These are phyloP conservation scores for Tephrocybe sp. DNA, from an alignment of 768 basidiomycete species.

Conservation along the genomic window DNA sequence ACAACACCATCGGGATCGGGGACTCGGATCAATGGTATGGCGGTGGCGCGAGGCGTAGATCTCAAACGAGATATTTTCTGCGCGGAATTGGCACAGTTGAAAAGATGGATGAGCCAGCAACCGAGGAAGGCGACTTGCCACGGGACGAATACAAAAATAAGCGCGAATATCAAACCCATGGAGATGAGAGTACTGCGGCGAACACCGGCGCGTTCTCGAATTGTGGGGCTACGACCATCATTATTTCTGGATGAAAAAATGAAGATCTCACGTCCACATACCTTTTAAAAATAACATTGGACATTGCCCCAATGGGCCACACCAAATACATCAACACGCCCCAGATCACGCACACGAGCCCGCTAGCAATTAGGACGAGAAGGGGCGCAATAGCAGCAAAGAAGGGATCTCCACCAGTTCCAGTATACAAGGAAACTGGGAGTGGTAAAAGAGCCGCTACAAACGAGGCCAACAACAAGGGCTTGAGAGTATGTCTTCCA, in stretches of 20 bases:
- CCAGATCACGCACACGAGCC: constrained; percentile 64
- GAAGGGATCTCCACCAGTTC: constrained; percentile 48
- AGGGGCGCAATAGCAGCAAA: constrained; percentile 54
- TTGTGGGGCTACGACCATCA: constrained; percentile 1
- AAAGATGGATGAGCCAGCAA: constrained; percentile 75
- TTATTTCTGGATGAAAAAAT: background rate
- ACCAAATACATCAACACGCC: constrained; percentile 46
- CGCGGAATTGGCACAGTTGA: constrained; percentile 51
- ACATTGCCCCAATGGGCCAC: constrained; percentile 38
- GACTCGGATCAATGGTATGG: constrained; percentile 21
- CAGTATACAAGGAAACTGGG: constrained; percentile 53
- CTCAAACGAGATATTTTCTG: constrained; percentile 14
- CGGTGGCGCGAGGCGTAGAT: constrained; percentile 12
- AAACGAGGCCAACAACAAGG: constrained; percentile 41
- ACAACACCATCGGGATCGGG: constrained; percentile 11
- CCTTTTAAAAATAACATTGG: constrained; percentile 31
- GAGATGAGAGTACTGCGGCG: constrained; percentile 53
- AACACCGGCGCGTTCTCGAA: constrained; percentile 33
- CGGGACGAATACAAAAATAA: constrained; percentile 79
- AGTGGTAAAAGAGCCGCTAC: constrained; percentile 54
- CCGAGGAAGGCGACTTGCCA: constrained; percentile 92
- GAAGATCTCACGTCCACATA: constrained; percentile 19
- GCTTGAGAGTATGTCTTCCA: constrained; percentile 32
- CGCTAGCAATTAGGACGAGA: constrained; percentile 56
- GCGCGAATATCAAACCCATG: constrained; percentile 53